Evolutionary conservation across 768 basidiomycete genomes (phyloP), one percentile per base, ranked within the genome.

Genomic region (Lentinus tigrinus): DNA sequence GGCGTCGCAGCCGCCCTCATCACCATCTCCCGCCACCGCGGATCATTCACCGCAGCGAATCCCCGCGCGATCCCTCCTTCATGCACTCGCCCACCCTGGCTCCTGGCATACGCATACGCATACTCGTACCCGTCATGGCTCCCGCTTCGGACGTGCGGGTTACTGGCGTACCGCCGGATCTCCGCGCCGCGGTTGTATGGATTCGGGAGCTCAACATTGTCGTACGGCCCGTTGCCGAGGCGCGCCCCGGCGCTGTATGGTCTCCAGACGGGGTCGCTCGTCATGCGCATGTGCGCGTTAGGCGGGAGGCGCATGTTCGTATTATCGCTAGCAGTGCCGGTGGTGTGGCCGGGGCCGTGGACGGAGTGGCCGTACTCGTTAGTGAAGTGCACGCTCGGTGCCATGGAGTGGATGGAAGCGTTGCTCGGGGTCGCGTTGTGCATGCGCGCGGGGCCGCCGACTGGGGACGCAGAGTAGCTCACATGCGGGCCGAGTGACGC

Each of bases 391-490:
- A 68, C 52, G 59, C 64, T 67, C 5, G 68, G 64, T 24, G 63
- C 56, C 39, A 69, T 36, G 47, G 69, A 65, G 50, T 64, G 64
- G 48, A 65, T 46, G 16, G 67, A 68, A 13, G 63, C 61, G 23
- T 54, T 46, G 36, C 56, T 60, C 10, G 69, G 60, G 16, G 61
- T 63, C 17, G 54, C 54, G 4, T 63, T 56, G 52, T 59, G 65
- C 26, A 50, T 51, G 27, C 61, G 58, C 47, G 48, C 19, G 36
- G 55, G 55, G 21, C 19, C 36, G 56, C 56, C 24, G 9, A 42
- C 50, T 27, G 28, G 36, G 27, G 49, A 40, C 37, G 27, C 46
- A 37, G 43, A 28, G 52, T 50, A 56, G 17, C 44, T 14, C 23
- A 56, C 21, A 43, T 62, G 40, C 9, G 48, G 40, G 16, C 43